phyloP scores from a whole-genome alignment of 2,329 filamentous ascomycete species.

The Sporothrix dimorphospora region DNA sequence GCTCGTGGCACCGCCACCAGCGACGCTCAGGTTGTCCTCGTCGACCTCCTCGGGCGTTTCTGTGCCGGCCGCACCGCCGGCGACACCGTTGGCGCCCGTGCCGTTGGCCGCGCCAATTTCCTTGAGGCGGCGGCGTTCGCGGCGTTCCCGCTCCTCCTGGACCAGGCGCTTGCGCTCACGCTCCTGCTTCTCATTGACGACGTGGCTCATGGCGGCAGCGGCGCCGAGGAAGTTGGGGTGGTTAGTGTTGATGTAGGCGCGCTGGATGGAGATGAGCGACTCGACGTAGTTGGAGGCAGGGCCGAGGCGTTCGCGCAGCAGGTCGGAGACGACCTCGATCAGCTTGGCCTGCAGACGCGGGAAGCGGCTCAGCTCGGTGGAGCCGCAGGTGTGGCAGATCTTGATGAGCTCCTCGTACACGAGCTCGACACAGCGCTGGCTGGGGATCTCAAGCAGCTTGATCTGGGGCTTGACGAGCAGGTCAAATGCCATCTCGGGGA shows the following conservation, averaged over 20 bases:
- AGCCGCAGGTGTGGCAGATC: constrained; percentile 98
- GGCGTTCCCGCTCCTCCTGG: constrained; percentile 82
- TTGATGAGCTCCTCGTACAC: constrained; percentile 99
- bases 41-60: constrained; percentile 63
- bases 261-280: constrained; percentile 94
- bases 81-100: constrained; percentile 60
- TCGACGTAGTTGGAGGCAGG: constrained; percentile 91
- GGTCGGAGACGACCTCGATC: constrained; percentile 96
- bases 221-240: constrained; percentile 98
- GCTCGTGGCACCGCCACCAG: constrained; percentile 48
- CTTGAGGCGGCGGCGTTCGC: constrained; percentile 80
- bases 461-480: constrained; percentile 98
- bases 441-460: constrained; percentile 91
- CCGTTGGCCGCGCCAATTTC: constrained; percentile 77
- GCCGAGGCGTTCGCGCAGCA: constrained; percentile 87
- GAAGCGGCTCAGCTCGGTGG: constrained; percentile 88
- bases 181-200: constrained; percentile 93
- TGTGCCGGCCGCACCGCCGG: constrained; percentile 50
- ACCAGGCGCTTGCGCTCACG: constrained; percentile 80
- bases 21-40: constrained; percentile 65
- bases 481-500: constrained; percentile 96
- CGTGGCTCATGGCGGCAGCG: constrained; percentile 94
- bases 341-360: constrained; percentile 93
- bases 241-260: constrained; percentile 99
- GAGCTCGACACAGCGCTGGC: constrained; percentile 94